A percentile compares a stretch with the other conserved stretches of the same genome.
These are phyloP conservation scores for Suillus bovinus DNA, from an alignment of 768 basidiomycete species.

Conservation along the genomic window DNA sequence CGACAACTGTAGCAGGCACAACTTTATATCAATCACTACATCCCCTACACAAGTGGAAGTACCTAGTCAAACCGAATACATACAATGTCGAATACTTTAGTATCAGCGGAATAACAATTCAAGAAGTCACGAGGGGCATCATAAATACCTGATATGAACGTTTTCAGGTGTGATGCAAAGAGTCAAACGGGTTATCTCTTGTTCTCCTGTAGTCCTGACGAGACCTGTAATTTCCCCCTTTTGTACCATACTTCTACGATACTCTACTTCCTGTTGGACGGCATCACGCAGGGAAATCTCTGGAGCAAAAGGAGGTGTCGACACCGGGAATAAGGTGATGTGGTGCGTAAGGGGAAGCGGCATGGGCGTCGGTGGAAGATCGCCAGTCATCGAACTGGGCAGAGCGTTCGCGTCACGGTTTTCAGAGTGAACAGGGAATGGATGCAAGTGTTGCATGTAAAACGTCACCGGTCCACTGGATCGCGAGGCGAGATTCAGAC, in stretches of 20 bases:
- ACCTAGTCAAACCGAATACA: background rate
- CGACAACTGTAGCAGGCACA: conserved; percentile 6
- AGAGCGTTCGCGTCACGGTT: background rate
- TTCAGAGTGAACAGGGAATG: conserved; percentile 38
- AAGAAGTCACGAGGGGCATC: background rate
- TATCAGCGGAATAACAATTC: background rate
- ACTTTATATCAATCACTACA: background rate
- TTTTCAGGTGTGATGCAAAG: conserved; percentile 26
- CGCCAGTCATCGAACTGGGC: conserved; percentile 8
- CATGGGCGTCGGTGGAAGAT: background rate
- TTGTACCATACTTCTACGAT: conserved; percentile 20
- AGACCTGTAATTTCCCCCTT: conserved; percentile 27
- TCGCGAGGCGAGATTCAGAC: conserved; percentile 34
- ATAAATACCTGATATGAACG: conserved; percentile 12
- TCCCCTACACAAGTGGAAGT: conserved; percentile 1
- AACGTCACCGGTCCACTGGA: conserved; percentile 21
- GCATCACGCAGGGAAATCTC: conserved; percentile 19
- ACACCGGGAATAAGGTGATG: conserved; percentile 36
- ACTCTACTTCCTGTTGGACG: conserved; percentile 18
- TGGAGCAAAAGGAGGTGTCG: conserved; percentile 14
- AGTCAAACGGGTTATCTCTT: conserved; percentile 20
- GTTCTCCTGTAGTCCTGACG: conserved; percentile 28
- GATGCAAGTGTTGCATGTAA: conserved; percentile 56
- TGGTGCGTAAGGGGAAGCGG: conserved; percentile 39
- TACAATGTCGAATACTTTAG: background rate